Evolutionary conservation across 495 filamentous ascomycete species (phyloP), one percentile per base, ranked within the genome.

Genomic region (Polyplosphaeria fusca): DNA sequence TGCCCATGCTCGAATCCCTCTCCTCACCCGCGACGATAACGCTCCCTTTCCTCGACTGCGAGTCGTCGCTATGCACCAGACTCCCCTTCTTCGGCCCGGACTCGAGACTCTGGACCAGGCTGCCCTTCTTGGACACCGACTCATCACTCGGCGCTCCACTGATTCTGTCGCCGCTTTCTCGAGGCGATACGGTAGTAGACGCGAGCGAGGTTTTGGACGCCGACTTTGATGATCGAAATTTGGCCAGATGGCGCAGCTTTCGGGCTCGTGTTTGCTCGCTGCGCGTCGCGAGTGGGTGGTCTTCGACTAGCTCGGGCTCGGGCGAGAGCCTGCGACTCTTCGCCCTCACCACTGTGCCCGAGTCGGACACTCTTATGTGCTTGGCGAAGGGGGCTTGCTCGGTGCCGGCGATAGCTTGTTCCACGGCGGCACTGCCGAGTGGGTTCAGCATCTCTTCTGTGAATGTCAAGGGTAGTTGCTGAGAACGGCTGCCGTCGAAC

Each of bases 361-460:
- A 27, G 19, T 40, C 9, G 49, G 43, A 32, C 47, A 45, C 5
- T 47, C 26, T 1, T 23, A 4, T 23, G 37, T 23, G 3, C 14
- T 39, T 25, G 27, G 18, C 9, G 27, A 30, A 3, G 40, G n/a
- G n/a, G 19, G 4, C n/a, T 9, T 23, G 37, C 5, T 49, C 51
- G 44, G 13, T 32, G 23, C 43, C 51, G 12, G 43, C 30, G 4
- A 55, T 42, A 28, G 43, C 48, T 5, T 41, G 25, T 22, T 60
- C 57, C 11, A 60, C 35, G 13, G 32, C 43, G 1, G 57, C 42
- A 19, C 57, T 54, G 11, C 25, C 57, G 7, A 60, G 42, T n/a
- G 48, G 57, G 24, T 53, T 53, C 14, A 60, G 42, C 48, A 60
- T 53, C 23, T 60, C 57, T 1, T 60, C 57, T 18, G 57, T 60